Percentiles rank a stretch among this genome's conserved stretches.
Conservation (phyloP, 495 filamentous ascomycete genomes). For the Tuber aestivum region DNA sequence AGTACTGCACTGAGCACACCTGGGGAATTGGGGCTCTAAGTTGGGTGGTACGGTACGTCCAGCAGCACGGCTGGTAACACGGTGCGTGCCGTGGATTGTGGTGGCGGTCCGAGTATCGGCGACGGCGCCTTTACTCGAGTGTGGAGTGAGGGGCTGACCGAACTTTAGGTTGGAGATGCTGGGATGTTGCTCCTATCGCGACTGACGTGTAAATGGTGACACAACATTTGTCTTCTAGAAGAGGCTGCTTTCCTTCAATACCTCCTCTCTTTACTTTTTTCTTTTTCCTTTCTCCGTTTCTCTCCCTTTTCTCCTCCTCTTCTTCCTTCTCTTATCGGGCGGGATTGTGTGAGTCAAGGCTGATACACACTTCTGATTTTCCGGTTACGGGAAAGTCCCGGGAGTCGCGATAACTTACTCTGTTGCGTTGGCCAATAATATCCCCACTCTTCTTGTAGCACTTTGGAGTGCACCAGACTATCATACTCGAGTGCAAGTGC, state of each 20-base stretch:
- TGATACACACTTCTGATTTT: background rate
- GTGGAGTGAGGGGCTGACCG: background rate
- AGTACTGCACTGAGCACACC: background rate
- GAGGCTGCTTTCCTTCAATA: background rate
- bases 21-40: background rate
- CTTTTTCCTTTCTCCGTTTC: background rate
- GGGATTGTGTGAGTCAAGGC: background rate
- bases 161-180: background rate
- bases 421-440: background rate
- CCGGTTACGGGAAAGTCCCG: too few species aligned
- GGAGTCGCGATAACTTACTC: background rate
- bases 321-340: background rate
- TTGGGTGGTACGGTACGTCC: background rate
- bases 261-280: background rate
- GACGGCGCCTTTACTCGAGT: background rate
- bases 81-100: background rate
- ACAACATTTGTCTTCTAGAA: background rate
- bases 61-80: background rate
- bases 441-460: background rate
- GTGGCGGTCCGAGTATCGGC: background rate
- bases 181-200: background rate
- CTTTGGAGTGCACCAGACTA: background rate
- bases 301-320: background rate
- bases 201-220: background rate
- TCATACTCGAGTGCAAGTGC: too few species aligned